A percentile compares a stretch with the other conserved stretches of the same genome.
phyloP scores from a whole-genome alignment of 148 eudicot genomes.

The Pouteria glomerata region DNA sequence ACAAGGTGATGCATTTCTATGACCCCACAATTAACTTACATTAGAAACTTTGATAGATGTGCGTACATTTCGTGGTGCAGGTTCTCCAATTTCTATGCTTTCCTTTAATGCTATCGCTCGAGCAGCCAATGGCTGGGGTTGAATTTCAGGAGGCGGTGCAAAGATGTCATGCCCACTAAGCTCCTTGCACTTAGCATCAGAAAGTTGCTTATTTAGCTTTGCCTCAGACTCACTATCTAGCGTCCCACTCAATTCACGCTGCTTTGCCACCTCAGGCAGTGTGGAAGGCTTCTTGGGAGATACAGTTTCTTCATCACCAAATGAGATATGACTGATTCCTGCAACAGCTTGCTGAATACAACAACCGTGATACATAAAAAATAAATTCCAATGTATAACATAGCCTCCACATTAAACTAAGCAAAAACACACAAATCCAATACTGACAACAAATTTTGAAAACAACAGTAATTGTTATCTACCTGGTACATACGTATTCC shows the following conservation, averaged over 20 bases:
- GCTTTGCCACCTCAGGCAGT: constrained; percentile 78
- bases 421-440: constrained; percentile 1
- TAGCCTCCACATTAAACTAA: not conserved
- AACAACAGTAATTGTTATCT: not conserved
- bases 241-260: constrained; percentile 80
- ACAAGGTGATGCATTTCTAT: not conserved
- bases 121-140: constrained; percentile 52
- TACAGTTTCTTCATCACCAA: constrained; percentile 58
- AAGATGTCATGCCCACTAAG: constrained; percentile 79
- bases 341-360: constrained; percentile 64
- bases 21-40: constrained; percentile 8
- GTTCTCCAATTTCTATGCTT: constrained; percentile 43
- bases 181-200: constrained; percentile 78
- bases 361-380: not conserved
- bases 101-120: constrained; percentile 59
- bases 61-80: constrained; percentile 31
- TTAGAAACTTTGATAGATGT: constrained; percentile 13
- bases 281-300: constrained; percentile 72
- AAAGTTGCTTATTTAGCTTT: constrained; percentile 60
- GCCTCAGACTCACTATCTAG: constrained; percentile 54
- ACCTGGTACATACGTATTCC: constrained; percentile 87
- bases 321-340: constrained; percentile 86
- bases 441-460: not conserved
- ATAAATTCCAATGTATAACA: not conserved
- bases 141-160: constrained; percentile 71